Base-by-base conservation (phyloP, 129 eudicot species). In the Centrapalus pauciflorus region DNA sequence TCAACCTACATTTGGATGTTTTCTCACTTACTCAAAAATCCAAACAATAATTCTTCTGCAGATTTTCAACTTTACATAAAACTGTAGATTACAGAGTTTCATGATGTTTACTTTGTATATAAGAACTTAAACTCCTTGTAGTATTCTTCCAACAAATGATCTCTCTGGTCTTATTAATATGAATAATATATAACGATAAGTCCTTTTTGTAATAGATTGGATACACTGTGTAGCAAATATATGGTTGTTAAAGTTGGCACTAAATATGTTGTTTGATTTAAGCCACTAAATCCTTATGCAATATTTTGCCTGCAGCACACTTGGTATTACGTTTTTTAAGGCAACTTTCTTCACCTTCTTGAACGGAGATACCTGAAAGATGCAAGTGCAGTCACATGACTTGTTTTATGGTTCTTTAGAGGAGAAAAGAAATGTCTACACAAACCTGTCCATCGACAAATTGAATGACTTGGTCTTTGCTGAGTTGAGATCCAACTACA, bases 231-330 rank as follows among this genome's bases (percentile, higher is more conserved):
- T 24, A 63, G 33, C 33, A 61, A 58, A 60, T n/a, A 28, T 64
- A n/a, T 69, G 73, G 4, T 30, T 40, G 43, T 77, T 75, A 83
- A 68, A 75, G 73, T 76, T 81, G 85, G 70, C 94, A 85, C 35
- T 26, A 40, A 37, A 77, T 51, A 16, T 76, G 60, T 41, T 62
- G 79, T 67, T 74, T 76, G 70, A 77, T 81, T 52, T 61, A 85
- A 34, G 81, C 72, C 51, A 78, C 84, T 69, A 89, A 76, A 64
- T 89, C 83, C 71, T 87, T 83, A 46, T 94, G 60, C 73, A 85
- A 69, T 61, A 89, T 85, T 71, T 89, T 83, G 51, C 93, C 96
- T 0, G 96, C 96, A 50, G 96, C 82, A 34, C 94, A 89, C 69
- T 84, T 85, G 94, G 96, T 60, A 89, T 85, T 58, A 74, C 73